Conservation (phyloP, 2,329 filamentous ascomycete genomes). For the Cordyceps militaris region DNA sequence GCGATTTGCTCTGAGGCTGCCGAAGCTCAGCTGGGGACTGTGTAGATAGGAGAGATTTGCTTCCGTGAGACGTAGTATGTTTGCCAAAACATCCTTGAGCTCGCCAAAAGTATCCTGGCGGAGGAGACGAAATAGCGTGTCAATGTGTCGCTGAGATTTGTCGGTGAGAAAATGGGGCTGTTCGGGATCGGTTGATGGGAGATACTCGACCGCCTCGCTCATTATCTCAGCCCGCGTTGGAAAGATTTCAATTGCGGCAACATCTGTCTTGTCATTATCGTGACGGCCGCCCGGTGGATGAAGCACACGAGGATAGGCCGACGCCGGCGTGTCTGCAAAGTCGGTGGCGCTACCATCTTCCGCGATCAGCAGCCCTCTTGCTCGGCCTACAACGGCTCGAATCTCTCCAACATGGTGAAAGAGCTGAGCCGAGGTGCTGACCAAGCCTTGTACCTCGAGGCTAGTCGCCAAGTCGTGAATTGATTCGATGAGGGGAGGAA, state of each 20-base stretch:
- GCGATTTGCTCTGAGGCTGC: slow-evolving; percentile 1
- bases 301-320: slow-evolving; percentile 1
- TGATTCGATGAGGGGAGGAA: slow-evolving; percentile 5
- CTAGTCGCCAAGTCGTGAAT: not conserved
- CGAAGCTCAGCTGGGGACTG: not conserved
- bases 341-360: not conserved
- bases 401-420: slow-evolving; percentile 1
- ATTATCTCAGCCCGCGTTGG: slow-evolving; percentile 6
- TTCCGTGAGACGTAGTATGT: not conserved
- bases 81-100: slow-evolving; percentile 1
- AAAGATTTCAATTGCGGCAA: not conserved
- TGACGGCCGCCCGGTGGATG: not conserved
- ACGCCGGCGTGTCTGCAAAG: not conserved
- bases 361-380: not conserved
- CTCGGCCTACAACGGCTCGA: slow-evolving; percentile 1
- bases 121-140: slow-evolving; percentile 7
- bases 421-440: not conserved
- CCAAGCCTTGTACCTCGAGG: not conserved
- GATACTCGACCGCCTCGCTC: not conserved
- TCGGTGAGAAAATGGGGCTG: slow-evolving; percentile 8
- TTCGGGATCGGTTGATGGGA: slow-evolving; percentile 8
- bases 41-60: not conserved
- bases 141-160: slow-evolving; percentile 7
- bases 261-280: slow-evolving; percentile 3
- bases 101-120: slow-evolving; percentile 6